A percentile compares a stretch with the other conserved stretches of the same genome.
Conservation (phyloP, 768 basidiomycete species). For the Sporobolomyces pararoseus region DNA sequence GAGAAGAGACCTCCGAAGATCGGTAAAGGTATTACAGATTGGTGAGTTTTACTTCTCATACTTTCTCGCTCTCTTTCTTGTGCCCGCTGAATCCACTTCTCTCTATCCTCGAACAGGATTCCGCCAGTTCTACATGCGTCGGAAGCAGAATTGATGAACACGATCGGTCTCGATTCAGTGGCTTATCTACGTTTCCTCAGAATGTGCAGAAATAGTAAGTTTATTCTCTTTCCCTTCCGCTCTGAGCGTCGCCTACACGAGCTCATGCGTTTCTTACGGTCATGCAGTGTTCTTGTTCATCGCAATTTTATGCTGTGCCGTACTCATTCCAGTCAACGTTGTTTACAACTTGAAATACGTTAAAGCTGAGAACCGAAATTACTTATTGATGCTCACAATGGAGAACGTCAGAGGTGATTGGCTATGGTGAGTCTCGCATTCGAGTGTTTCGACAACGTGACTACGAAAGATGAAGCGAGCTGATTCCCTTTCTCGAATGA, state of each 20-base stretch:
- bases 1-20: constrained; percentile 58
- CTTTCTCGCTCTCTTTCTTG: background rate
- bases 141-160: constrained; percentile 53
- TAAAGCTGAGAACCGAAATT: constrained; percentile 51
- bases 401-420: constrained; percentile 41
- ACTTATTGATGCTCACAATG: constrained; percentile 48
- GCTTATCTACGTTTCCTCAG: constrained; percentile 87
- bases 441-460: background rate
- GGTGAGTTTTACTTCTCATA: constrained; percentile 51
- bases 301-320: constrained; percentile 62
- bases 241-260: background rate
- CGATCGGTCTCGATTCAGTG: constrained; percentile 87
- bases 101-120: constrained; percentile 24
- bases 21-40: constrained; percentile 76
- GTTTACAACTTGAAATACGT: constrained; percentile 74
- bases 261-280: background rate
- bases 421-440: constrained; percentile 37
- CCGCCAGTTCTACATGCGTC: constrained; percentile 34
- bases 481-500: constrained; percentile 40
- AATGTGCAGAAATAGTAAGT: constrained; percentile 51
- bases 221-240: background rate
- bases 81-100: background rate
- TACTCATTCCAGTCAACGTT: constrained; percentile 83
- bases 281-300: constrained; percentile 57
- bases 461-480: background rate